phyloP scores from a whole-genome alignment of 768 basidiomycete genomes.

The Mycena alexandri region DNA sequence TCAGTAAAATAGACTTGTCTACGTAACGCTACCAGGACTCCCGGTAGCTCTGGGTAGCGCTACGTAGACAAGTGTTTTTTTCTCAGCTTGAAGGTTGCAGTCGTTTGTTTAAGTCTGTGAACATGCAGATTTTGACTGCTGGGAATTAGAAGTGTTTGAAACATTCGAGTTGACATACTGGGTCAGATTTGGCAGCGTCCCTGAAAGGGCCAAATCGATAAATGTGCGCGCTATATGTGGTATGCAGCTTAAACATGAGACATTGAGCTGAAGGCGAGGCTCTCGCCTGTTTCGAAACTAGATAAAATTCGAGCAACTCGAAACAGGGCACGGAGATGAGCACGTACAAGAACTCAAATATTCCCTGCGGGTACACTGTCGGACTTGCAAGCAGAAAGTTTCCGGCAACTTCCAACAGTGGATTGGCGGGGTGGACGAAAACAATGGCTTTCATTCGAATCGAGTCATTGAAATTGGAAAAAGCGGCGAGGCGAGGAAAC shows the following conservation, averaged over 20 bases:
- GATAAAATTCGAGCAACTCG: not conserved
- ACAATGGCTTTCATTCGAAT: constrained; percentile 23
- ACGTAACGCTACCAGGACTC: too few relatives aligned
- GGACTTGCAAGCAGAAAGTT: constrained; percentile 17
- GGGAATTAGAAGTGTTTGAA: not conserved
- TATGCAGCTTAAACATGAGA: not conserved
- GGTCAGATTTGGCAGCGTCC: constrained; percentile 21
- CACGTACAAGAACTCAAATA: constrained; percentile 26
- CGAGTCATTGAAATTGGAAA: constrained; percentile 1
- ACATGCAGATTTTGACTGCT: too few relatives aligned
- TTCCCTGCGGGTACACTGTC: constrained; percentile 20
- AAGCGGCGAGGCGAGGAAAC: not conserved
- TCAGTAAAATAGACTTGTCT: too few relatives aligned
- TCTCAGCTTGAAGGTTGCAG: too few relatives aligned
- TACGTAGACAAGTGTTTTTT: too few relatives aligned
- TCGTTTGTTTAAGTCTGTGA: too few relatives aligned
- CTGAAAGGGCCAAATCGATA: constrained; percentile 24
- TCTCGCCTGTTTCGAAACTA: constrained; percentile 26
- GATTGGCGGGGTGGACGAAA: constrained; percentile 23
- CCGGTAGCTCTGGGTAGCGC: too few relatives aligned
- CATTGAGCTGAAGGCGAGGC: not conserved
- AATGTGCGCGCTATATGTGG: constrained; percentile 25
- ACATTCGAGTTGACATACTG: constrained; percentile 14
- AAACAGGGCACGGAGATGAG: not conserved
- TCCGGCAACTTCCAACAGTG: constrained; percentile 15